Base-by-base conservation (phyloP, 768 basidiomycete genomes). In the Collybia mongolica region DNA sequence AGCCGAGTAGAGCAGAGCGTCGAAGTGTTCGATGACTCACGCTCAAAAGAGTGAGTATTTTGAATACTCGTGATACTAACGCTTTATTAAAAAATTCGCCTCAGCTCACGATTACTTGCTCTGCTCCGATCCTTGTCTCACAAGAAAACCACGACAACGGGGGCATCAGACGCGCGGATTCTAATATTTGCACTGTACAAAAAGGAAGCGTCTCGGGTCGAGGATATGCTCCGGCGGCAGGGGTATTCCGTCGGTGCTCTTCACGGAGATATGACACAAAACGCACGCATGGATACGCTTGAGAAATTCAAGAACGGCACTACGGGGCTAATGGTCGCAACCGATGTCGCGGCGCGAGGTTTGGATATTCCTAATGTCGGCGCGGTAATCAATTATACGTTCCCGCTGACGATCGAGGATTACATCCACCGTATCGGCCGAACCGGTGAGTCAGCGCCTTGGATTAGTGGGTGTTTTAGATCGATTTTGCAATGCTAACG, bases 101-200 rank as follows among this genome's bases (percentile, higher is more conserved):
- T 11, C 60, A 91, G 88, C 55, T 72, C 77, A 41, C 84, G 85
- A 23, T 74, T 92, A 4, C 60, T 82, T 22, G 71, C 74, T 19
- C 76, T 79, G 39, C 74, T 93, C 28, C 78, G 72, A 28, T 66
- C 69, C 2, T 68, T 88, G 15, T 64, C 73, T 11, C 82, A 83
- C 67, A 83, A 84, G 63, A 87, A 88, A 57, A 78, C 68, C n/a
- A 74, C 76, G 48, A 74, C 64, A 39, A 74, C 71, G 48, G 74
- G 72, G 44, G 67, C 70, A 44, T 70, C 64, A 40, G 84, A 86
- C 19, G 75, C 86, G 8, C 86, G 91, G 32, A 80, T 92, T 52
- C 82, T 99, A 28, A 81, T 99, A 22, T 99, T 99, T 65, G 96
- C 90, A 14, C 76, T 98, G 35, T 99, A 99, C 76, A 99, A 99